These are phyloP conservation scores for Kodamaea lidongshanica DNA, from an alignment of 805 yeast species.

Conservation along the genomic window DNA sequence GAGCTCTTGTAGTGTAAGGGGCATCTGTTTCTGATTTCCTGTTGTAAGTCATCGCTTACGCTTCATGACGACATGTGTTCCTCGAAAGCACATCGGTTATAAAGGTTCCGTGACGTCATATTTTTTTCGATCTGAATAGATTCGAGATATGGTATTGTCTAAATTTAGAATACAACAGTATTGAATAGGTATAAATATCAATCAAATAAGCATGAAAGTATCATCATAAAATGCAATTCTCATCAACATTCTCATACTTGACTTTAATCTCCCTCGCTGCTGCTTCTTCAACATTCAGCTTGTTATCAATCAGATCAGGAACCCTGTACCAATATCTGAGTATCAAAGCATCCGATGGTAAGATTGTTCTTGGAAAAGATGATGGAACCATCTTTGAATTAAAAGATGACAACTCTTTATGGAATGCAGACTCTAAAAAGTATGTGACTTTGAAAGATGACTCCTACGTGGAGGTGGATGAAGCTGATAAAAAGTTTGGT, in stretches of 20 bases:
- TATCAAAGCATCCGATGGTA: constrained; percentile 7
- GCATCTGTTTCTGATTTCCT: no score
- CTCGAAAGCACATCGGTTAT: no score
- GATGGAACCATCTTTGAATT: constrained; percentile 14
- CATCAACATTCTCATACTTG: constrained; percentile 15
- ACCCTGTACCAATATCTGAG: constrained; percentile 19
- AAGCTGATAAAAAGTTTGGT: constrained; percentile 8
- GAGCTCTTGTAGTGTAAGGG: no score
- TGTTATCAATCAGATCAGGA: constrained; percentile 21
- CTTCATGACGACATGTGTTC: no score
- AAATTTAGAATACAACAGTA: no score
- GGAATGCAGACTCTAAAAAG: constrained; percentile 14
- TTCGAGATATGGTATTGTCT: no score
- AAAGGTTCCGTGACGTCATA: no score
- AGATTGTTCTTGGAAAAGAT: constrained; percentile 11
- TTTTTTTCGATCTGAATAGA: no score
- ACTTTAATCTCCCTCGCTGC: constrained; percentile 19
- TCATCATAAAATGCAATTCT: constrained; percentile 10
- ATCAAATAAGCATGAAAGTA: no score
- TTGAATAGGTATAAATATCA: no score
- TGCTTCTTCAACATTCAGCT: constrained; percentile 17
- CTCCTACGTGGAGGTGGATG: constrained; percentile 5
- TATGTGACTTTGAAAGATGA: constrained; percentile 11
- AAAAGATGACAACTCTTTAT: constrained; percentile 20
- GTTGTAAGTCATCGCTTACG: no score